Evolutionary conservation across 371 early-diverging fungal species (phyloP), one percentile per base, ranked within the genome.

Genomic region (Phascolomyces articulosus): DNA sequence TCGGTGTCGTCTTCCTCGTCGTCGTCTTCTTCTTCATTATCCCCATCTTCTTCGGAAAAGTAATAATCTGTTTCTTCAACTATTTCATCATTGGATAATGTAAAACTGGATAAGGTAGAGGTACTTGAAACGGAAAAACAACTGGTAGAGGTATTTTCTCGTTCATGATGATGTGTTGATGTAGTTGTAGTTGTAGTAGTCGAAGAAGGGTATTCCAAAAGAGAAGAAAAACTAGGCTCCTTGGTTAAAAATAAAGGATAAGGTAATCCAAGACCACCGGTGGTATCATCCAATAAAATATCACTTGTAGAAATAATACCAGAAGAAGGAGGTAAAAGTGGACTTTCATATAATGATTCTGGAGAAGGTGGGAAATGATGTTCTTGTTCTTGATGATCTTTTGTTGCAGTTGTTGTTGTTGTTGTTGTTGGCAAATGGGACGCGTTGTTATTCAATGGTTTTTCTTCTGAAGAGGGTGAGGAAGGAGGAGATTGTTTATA

Each of bases 11-110:
- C 66, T 1, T 55, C 38, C 18, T 66, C 61, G 4, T 41, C 18
- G 7, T 49, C 23, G 4, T 51, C 51, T 28, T 51, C 51, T 1
- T 51, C 51, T 51, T 51, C 51, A 3, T 51, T 23, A 1, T 51
- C 51, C n/a, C 60, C 65, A 10, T 55, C 58, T 38, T 62, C 56
- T n/a, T 54, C 56, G 4, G 44, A 40, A 49, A 55, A 44, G n/a
- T 28, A 58, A 2, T 41, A 59, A n/a, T 59, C 60, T 28, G 24
- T 47, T n/a, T 59, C 44, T 23, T 29, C 44, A 18, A n/a, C 44
- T 15, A 13, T 16, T 34, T 34, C 9, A 34, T 34, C 34, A 34
- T 34, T 34, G 11, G 11, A 34, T 34, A 34, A 2, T 11, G 11
- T 34, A 11, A 11, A n/a, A n/a, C n/a, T n/a, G n/a, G n/a, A n/a